phyloP scores from a whole-genome alignment of 2,329 filamentous ascomycete species.

The Aspergillus puulaauensis region DNA sequence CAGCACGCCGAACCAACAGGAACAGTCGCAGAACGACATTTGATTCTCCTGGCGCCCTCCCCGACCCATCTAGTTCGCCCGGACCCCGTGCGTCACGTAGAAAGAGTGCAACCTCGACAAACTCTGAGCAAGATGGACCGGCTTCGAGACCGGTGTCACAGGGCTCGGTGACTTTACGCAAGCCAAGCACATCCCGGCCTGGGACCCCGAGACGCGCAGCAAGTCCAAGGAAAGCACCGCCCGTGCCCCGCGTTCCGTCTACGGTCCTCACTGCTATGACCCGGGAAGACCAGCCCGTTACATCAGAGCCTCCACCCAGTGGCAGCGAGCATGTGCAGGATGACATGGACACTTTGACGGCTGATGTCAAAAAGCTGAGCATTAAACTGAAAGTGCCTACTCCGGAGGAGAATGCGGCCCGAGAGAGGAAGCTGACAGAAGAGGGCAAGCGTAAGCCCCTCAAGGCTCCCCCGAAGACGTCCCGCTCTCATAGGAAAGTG shows the following conservation, averaged over 20 bases:
- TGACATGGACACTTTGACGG: constrained; percentile 52
- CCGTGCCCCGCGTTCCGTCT: constrained; percentile 44
- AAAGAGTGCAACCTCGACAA: constrained; percentile 27
- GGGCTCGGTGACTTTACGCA: constrained; percentile 49
- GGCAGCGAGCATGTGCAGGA: constrained; percentile 17
- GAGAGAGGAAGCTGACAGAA: constrained; percentile 47
- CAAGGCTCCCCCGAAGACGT: constrained; percentile 17
- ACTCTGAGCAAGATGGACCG: constrained; percentile 4
- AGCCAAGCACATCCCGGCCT: constrained; percentile 55
- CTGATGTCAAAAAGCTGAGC: constrained; percentile 53
- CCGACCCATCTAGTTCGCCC: constrained; percentile 31
- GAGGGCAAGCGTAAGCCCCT: constrained; percentile 39
- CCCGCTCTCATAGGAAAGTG: constrained; percentile 33
- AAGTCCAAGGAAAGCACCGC: constrained; percentile 39
- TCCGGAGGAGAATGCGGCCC: constrained; percentile 56
- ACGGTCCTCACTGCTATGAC: constrained; percentile 23
- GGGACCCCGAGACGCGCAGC: constrained; percentile 35
- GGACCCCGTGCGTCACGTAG: constrained; percentile 23
- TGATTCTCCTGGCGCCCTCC: constrained; percentile 51
- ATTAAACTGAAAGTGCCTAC: constrained; percentile 61
- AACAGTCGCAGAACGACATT: constrained; percentile 62
- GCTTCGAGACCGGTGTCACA: constrained; percentile 14
- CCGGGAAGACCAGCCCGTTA: not conserved
- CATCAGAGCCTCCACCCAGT: constrained; percentile 2
- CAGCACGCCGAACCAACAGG: constrained; percentile 51